Conservation (phyloP, 257 asterid genomes). For the Solanum virginianum region DNA sequence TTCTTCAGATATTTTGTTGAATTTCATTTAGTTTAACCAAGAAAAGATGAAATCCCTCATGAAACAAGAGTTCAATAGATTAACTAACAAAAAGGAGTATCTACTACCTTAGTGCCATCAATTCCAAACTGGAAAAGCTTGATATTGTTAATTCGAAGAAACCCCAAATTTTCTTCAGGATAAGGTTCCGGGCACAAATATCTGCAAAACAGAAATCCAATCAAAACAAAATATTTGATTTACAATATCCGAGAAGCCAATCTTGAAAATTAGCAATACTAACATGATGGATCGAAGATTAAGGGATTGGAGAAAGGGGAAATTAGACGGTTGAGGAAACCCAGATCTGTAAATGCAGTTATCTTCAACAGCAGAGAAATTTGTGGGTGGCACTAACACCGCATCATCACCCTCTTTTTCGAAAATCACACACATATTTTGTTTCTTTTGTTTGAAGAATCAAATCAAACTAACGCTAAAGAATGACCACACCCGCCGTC, state of each 20-base stretch:
- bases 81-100: background rate
- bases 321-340: slow-evolving; percentile 26
- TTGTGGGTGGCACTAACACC: slow-evolving; percentile 12
- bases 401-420: background rate
- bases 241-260: background rate
- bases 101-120: slow-evolving; percentile 28
- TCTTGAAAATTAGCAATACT: background rate
- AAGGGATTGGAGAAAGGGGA: slow-evolving; percentile 25
- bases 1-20: background rate
- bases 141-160: slow-evolving; percentile 18
- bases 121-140: slow-evolving; percentile 37
- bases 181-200: slow-evolving; percentile 38
- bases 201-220: slow-evolving; percentile 6
- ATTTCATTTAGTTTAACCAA: background rate
- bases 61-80: background rate
- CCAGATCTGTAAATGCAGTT: slow-evolving; percentile 34
- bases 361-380: slow-evolving; percentile 28
- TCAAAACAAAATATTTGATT: background rate
- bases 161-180: slow-evolving; percentile 26
- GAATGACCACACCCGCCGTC: background rate
- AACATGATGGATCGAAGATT: slow-evolving; percentile 29
- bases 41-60: background rate
- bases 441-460: background rate
- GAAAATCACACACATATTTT: slow-evolving; percentile 21
- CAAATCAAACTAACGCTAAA: background rate